Base-by-base conservation (phyloP, 352 stramenopile species). In the Pythium utonaiense region DNA sequence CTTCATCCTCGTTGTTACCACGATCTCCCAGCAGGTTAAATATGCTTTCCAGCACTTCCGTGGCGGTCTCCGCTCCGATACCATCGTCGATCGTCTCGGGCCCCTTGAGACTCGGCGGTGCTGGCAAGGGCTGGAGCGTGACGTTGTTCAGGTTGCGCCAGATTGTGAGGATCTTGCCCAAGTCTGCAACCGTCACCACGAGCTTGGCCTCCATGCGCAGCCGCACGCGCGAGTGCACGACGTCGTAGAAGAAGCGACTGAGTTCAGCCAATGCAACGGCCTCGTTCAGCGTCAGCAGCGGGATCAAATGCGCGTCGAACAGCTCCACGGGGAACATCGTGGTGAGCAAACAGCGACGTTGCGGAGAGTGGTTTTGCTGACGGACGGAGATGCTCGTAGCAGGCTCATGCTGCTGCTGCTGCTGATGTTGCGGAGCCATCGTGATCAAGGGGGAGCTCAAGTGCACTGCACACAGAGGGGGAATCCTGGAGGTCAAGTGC, bases 61-160 rank as follows among this genome's bases (percentile, higher is more conserved):
- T 13, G 22, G 64, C 62, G 4, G 45, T 53, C 16, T 56, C 10
- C 17, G 50, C 24, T 6, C 36, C 30, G 6, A 25, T 13, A 12
- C 16, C 21, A 12, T 62, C 55, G 28, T 48, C 55, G 14, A 21
- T 51, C 1, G 49, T 36, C 3, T 57, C 48, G 19, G 40, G 31
- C 1, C 42, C 22, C 42, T 50, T 50, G 21, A 50, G 21, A 50
- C 9, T 64, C 25, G 19, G 31, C 12, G 62, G 54, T 10, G 28
- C 22, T 10, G 19, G 17, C 6, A 89, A 60, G 1, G 82, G 82
- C 66, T 89, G 79, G 48, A 88, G 80, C 16, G 71, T 71, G 41
- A 91, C 69, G 49, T 78, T 75, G 17, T 59, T 55, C 7, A 91
- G 75, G 49, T 88, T 91, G 6, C 38, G 55, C 81, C 81, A 91